phyloP scores from a whole-genome alignment of 192 early-diverging fungal genomes.

The Entophlyctis luteolus region DNA sequence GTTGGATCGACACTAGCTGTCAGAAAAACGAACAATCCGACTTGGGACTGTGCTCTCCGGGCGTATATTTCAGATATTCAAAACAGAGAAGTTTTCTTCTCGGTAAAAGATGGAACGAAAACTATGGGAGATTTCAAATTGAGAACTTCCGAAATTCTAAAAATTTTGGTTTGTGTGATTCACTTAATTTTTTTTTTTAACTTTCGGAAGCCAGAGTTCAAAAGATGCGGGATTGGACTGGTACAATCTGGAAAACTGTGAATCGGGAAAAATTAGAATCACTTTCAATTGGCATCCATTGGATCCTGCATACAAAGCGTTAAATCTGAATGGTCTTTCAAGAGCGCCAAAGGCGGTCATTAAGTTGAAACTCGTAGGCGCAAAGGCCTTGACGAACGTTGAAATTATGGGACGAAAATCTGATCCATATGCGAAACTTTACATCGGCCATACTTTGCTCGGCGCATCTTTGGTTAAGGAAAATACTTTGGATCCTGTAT shows the following conservation, averaged over 20 bases:
- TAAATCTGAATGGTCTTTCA: constrained; percentile 44
- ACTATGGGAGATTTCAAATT: constrained; percentile 44
- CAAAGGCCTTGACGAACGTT: constrained; percentile 76
- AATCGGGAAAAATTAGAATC: constrained; percentile 54
- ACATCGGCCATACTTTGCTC: constrained; percentile 57
- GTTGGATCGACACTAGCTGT: constrained; percentile 55
- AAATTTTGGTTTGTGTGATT: constrained; percentile 27
- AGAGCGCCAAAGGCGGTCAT: constrained; percentile 68
- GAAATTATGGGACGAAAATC: constrained; percentile 75
- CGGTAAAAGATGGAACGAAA: constrained; percentile 51
- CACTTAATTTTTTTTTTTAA: background rate
- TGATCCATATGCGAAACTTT: constrained; percentile 84
- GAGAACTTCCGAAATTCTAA: constrained; percentile 34
- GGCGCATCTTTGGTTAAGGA: constrained; percentile 77
- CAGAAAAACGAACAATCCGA: constrained; percentile 73
- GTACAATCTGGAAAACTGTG: constrained; percentile 52
- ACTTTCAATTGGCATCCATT: constrained; percentile 79
- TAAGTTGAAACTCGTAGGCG: constrained; percentile 70
- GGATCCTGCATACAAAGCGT: constrained; percentile 60
- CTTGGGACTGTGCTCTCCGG: constrained; percentile 67
- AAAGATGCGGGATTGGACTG: constrained; percentile 50
- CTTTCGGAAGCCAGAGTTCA: constrained; percentile 18
- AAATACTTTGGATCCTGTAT: constrained; percentile 80
- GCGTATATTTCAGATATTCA: constrained; percentile 70
- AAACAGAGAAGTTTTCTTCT: constrained; percentile 53